Evolutionary conservation across 2,329 filamentous ascomycete species (phyloP), one percentile per base, ranked within the genome.

Genomic region (Sphaceloma murrayae): DNA sequence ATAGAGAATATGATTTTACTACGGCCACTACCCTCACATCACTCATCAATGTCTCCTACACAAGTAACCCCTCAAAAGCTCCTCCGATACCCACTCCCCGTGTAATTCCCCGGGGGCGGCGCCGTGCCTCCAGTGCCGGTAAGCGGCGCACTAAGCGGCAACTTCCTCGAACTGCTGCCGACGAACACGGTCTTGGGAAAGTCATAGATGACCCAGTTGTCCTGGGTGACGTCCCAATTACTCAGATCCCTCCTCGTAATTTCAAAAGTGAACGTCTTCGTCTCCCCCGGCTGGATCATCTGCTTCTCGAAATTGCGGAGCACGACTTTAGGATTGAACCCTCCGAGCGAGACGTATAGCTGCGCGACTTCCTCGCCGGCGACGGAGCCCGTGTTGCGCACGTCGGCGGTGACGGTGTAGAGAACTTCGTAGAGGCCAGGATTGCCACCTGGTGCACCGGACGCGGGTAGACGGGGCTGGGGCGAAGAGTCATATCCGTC

Each of bases 271-370:
- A 75, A 68, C 1, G 60, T 69, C 26, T 65, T 59, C 2, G 60
- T 67, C 44, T 69, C 67, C 1, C 70, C 72, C 0, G 67, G 56
- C 3, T 61, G 62, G 13, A 83, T 56, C 11, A 57, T 56, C 4
- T 78, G 63, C 61, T 82, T 81, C 47, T 70, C 68, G 52, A 82
- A 82, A 4, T 78, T 77, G 13, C 79, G 67, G 4, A 82, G 65
- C 18, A 24, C 11, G 13, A 45, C 42, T 9, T 16, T 18, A 5
- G 42, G 42, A 11, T 53, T 49, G 2, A 53, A 50, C 5, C 57
- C 51, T 4, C 47, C 49, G 5, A 45, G 42, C n/a, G 74, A 78
- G 42, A 94, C 58, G 51, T 75, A 75, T 3, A 78, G 56, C 53
- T 79, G 75, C 2, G 69, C 67, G 1, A 79, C 73, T 14, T 73